Percentiles rank a stretch among this genome's conserved stretches.
Conservation (phyloP, 2,329 filamentous ascomycete species). For the Exophiala calicioides region DNA sequence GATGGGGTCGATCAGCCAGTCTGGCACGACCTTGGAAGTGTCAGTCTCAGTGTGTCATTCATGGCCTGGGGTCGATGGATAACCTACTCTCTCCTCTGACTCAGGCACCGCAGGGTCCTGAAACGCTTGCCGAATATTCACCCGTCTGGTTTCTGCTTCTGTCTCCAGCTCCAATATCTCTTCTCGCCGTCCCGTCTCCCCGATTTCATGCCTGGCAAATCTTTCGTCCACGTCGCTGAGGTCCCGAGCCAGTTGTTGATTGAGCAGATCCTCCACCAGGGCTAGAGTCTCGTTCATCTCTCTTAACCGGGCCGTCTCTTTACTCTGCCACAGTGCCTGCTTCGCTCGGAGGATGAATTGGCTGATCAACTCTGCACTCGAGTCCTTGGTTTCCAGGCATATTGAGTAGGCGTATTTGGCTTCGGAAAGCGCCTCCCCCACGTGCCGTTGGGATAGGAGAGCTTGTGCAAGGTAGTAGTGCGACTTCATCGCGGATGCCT, state of each 20-base stretch:
- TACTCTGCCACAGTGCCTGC: conserved; percentile 79
- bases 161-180: conserved; percentile 59
- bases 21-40: conserved; percentile 45
- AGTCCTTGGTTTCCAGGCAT: conserved; percentile 64
- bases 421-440: conserved; percentile 69
- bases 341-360: conserved; percentile 75
- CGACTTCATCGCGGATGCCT: conserved; percentile 71
- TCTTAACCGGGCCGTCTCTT: conserved; percentile 56
- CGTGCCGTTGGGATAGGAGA: conserved; percentile 70
- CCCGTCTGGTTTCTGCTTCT: conserved; percentile 50
- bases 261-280: conserved; percentile 43
- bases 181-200: conserved; percentile 69
- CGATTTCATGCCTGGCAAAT: conserved; percentile 46
- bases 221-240: conserved; percentile 39
- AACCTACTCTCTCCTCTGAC: conserved; percentile 43
- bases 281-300: conserved; percentile 47
- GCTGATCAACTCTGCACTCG: conserved; percentile 70
- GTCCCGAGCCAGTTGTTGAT: conserved; percentile 42
- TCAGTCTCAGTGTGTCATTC: conserved; percentile 3
- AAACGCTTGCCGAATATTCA: conserved; percentile 48
- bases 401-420: conserved; percentile 72
- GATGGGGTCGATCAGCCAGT: conserved; percentile 52
- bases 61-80: background rate
- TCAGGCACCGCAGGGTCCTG: conserved; percentile 44
- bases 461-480: conserved; percentile 82